Base-by-base conservation (phyloP, 2,329 filamentous ascomycete genomes). In the Arachnopeziza araneosa region DNA sequence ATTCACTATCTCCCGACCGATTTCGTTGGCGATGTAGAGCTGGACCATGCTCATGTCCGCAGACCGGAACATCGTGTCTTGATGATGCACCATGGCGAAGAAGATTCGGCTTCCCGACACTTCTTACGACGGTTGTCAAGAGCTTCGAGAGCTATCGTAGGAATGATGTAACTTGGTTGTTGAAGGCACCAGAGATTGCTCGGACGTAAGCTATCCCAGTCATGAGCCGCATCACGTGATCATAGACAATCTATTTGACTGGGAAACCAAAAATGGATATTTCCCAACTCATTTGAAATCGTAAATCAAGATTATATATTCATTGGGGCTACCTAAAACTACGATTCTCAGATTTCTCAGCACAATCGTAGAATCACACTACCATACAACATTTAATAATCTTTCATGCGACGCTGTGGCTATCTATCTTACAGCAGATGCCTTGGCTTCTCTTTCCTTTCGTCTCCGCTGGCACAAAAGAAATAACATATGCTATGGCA, bases 1-100 rank as follows among this genome's bases (percentile, higher is more conserved):
- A 73, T 93, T 96, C 65, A 98, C 93, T 70, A 97, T 93, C 80
- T 99, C 96, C 74, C 95, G 87, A 70, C 95, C 93, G 70, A 99
- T 98, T 82, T 99, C 95, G 75, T 97, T 98, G 73, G 95, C 91
- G 72, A 99, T 96, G 79, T 98, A 99, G 73, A 99, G 89, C 87
- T 99, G 95, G 73, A 96, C 96, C 88, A 99, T 89, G 83, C 92
- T 97, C 95, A 99, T 99, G 78, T 97, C 91, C 90, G 92, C 91
- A 75, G 95, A 99, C 84, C 96, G 93, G 87, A 99, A 98, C 81
- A 97, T 90, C 77, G 93, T 96, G 80, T 98, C 92, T 79, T 91
- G 79, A 75, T 80, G 78, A 68, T 82, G 80, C 76, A 84, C 84
- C 86, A 88, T 89, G 66, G 67, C 56, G 64, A 65, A 60, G 61